These are phyloP conservation scores for Penicillium hesseltinei DNA, from an alignment of 2,329 filamentous ascomycete genomes.

Conservation along the genomic window DNA sequence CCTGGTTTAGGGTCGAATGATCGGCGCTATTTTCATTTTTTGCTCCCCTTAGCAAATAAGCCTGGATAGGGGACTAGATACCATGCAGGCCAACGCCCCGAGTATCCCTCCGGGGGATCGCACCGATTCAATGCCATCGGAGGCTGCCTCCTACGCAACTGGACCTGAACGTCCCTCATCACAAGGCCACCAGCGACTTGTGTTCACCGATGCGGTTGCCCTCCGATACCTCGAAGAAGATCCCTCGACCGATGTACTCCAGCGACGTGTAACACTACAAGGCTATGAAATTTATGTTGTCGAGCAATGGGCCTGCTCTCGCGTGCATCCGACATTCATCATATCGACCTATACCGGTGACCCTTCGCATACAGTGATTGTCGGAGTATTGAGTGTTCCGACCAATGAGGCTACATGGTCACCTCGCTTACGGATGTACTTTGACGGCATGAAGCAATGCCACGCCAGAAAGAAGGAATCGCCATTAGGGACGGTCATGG, in stretches of 20 bases:
- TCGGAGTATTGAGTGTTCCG: constrained; percentile 77
- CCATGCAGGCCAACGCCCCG: constrained; percentile 25
- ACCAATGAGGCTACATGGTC: constrained; percentile 79
- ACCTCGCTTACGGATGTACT: constrained; percentile 73
- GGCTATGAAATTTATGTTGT: constrained; percentile 94
- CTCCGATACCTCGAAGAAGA: constrained; percentile 84
- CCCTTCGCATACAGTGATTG: constrained; percentile 70
- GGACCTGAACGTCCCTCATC: constrained; percentile 15
- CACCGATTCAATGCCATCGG: constrained; percentile 24
- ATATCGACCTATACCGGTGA: constrained; percentile 94
- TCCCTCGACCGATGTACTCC: constrained; percentile 68
- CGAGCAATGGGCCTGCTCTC: constrained; percentile 96
- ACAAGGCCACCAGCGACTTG: constrained; percentile 55
- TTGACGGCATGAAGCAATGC: constrained; percentile 79
- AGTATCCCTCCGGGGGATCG: constrained; percentile 23
- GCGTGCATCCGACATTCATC: constrained; percentile 82
- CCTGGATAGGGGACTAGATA: constrained; percentile 3
- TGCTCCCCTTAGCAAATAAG: background rate
- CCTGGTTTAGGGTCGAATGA: constrained; percentile 12
- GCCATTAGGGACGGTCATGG: constrained; percentile 78
- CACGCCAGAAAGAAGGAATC: constrained; percentile 84
- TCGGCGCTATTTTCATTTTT: background rate
- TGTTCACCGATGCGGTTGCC: constrained; percentile 65
- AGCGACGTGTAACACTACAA: constrained; percentile 65
- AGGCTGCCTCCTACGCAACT: constrained; percentile 18